Percentiles rank a stretch among this genome's conserved stretches.
phyloP scores from a whole-genome alignment of 208 protist species.

The Tritrichomonas musculus region DNA sequence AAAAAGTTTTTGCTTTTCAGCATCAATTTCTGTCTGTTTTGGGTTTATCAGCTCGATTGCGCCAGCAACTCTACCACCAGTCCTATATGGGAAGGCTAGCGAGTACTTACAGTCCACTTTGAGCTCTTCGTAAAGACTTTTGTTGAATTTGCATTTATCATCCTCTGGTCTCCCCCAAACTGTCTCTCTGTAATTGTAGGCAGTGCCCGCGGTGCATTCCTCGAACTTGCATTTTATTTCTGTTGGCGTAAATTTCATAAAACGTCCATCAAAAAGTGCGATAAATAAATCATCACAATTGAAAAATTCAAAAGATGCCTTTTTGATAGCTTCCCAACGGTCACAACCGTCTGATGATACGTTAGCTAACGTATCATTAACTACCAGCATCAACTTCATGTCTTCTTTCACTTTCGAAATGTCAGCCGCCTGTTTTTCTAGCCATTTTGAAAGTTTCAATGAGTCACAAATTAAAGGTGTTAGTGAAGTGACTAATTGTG shows the following conservation, averaged over 20 bases:
- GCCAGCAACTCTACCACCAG: background rate
- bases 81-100: slow-evolving; percentile 4
- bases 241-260: background rate
- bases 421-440: background rate
- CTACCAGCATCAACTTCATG: background rate
- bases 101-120: background rate
- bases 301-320: background rate
- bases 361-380: background rate
- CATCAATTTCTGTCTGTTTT: background rate
- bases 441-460: background rate
- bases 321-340: background rate
- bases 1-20: background rate
- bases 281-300: background rate
- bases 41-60: slow-evolving; percentile 4
- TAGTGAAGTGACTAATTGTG: background rate
- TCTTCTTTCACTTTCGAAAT: too few relatives aligned
- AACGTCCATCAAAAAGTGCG: background rate
- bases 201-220: background rate
- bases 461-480: background rate
- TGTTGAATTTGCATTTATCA: background rate
- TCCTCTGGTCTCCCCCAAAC: background rate
- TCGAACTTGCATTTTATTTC: slow-evolving; percentile 15
- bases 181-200: slow-evolving; percentile 23
- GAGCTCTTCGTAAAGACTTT: background rate
- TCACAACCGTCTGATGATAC: too few relatives aligned